Percentiles rank a stretch among this genome's conserved stretches.
These are phyloP conservation scores for Heliosperma pusillum DNA, from an alignment of 148 eudicot species.

Conservation along the genomic window DNA sequence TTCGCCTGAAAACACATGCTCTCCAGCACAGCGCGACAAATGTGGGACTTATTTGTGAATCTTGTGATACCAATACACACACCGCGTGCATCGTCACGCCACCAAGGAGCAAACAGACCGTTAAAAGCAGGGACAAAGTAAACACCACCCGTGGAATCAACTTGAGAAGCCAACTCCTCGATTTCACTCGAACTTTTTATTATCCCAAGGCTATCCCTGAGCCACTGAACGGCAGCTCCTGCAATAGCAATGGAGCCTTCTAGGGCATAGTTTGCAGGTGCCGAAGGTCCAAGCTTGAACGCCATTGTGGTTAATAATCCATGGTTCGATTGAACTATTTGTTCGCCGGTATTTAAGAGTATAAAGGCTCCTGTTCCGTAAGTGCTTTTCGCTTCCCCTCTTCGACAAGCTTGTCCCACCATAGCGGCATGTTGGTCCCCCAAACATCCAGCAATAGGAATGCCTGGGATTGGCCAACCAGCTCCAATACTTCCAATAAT, in stretches of 20 bases:
- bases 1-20: conserved; percentile 97
- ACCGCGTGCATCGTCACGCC: conserved; percentile 99
- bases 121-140: conserved; percentile 98
- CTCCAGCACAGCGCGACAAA: conserved; percentile 92
- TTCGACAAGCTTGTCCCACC: conserved; percentile 89
- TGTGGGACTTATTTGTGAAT: conserved; percentile 84
- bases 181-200: conserved; percentile 73
- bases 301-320: conserved; percentile 86
- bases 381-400: conserved; percentile 95
- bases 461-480: conserved; percentile 82
- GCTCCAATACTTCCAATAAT: conserved; percentile 55
- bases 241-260: conserved; percentile 99
- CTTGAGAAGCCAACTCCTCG: conserved; percentile 76
- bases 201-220: conserved; percentile 85
- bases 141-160: conserved; percentile 84
- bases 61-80: conserved; percentile 89
- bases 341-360: conserved; percentile 84
- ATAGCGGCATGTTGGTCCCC: conserved; percentile 99
- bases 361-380: conserved; percentile 98
- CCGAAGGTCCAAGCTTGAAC: conserved; percentile 79
- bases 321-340: conserved; percentile 59
- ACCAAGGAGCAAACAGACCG: conserved; percentile 99
- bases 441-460: conserved; percentile 91
- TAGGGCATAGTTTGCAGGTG: conserved; percentile 81
- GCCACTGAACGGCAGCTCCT: conserved; percentile 99